Evolutionary conservation across 805 yeast species (phyloP).

Genomic region (Brettanomyces bruxellensis): DNA sequence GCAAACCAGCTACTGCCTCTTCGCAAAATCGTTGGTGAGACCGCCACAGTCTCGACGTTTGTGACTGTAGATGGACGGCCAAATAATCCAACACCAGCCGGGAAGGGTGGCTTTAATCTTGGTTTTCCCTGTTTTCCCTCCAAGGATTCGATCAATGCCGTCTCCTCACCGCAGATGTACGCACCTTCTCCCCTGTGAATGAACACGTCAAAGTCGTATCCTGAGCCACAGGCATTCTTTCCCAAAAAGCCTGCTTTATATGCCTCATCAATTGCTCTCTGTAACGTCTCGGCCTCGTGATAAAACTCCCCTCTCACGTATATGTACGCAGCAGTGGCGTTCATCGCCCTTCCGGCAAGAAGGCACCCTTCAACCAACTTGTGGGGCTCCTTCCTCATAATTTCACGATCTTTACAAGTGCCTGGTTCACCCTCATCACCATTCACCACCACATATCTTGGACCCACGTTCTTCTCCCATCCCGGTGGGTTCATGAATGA

Average conservation of each 20-base stretch:
- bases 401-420: conserved; percentile 87
- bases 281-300: conserved; percentile 67
- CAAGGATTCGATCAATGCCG: conserved; percentile 78
- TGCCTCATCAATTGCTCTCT: conserved; percentile 81
- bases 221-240: conserved; percentile 80
- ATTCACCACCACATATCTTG: conserved; percentile 79
- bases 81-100: conserved; percentile 86
- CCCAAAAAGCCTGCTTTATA: conserved; percentile 75
- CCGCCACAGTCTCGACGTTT: conserved; percentile 86
- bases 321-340: conserved; percentile 87
- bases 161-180: conserved; percentile 87
- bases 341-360: conserved; percentile 85
- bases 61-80: conserved; percentile 91
- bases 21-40: conserved; percentile 82
- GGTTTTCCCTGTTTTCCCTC: conserved; percentile 95
- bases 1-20: conserved; percentile 88
- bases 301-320: conserved; percentile 88
- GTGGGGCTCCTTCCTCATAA: conserved; percentile 86
- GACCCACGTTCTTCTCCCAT: conserved; percentile 87
- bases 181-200: conserved; percentile 94
- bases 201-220: conserved; percentile 74
- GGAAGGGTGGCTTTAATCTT: conserved; percentile 89
- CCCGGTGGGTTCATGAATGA: conserved; percentile 94
- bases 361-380: conserved; percentile 89
- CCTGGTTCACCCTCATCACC: conserved; percentile 97